Evolutionary conservation across 106 monocot genomes (phyloP), one percentile per base, ranked within the genome.

Genomic region (Phalaenopsis aphrodite): DNA sequence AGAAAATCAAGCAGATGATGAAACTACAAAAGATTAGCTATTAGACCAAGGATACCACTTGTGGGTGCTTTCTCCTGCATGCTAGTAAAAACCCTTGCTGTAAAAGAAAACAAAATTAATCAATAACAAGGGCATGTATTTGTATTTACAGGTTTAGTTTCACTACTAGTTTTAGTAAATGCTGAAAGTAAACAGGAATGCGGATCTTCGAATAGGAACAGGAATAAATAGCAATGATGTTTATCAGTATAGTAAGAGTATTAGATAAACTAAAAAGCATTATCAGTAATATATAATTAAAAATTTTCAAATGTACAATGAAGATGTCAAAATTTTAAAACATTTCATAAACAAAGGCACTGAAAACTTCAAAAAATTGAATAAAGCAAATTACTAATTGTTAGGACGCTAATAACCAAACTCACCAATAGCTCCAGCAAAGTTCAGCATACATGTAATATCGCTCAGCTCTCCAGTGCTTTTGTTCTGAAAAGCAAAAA

Each of bases 71-170:
- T 85, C 81, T 92, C 98, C 84, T 98, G 94, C 1, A 92, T 76
- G 83, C 92, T 91, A 9, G 98, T 98, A 61, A 98, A 98, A 42
- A 98, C 81, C 85, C 98, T 91, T 21, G 89, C 98, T 98, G 92
- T 80, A 92, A 77, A 88, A 17, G 41, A 57, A 82, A 45, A n/a
- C n/a, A 45, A 46, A 21, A 5, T 39, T 75, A 46, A 46, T 75
- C 45, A 75, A 45, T n/a, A 75, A 75, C 37, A 75, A 75, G 3
- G 42, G 56, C 56, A 56, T 56, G 1, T 11, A 56, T 2, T 15
- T 56, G 8, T 2, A 56, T 56, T 4, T 45, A 45, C 6, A 3
- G 6, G 43, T 4, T 4, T 45, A 45, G 6, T 45, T 45, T 45
- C 43, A 1, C 6, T 45, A 45, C 3, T 45, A 3, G 6, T 45